Conservation (phyloP, 768 basidiomycete genomes). For the Clitopilus passeckerianus region DNA sequence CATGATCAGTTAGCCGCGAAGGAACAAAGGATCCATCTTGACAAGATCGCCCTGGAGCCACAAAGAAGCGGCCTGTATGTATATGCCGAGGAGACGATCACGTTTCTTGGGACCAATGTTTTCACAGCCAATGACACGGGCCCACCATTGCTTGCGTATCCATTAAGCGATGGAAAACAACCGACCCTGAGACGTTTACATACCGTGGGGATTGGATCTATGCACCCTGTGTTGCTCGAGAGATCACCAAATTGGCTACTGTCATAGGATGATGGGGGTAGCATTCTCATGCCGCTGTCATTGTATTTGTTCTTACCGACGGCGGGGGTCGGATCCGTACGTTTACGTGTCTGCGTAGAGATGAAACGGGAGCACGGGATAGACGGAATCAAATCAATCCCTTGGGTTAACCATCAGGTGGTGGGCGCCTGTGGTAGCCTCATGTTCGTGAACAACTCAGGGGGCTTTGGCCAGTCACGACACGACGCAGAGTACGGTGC, state of each 20-base stretch:
- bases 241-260: background rate
- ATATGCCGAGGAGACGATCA: too few relatives aligned
- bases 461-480: background rate
- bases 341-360: background rate
- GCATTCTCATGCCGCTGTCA: background rate
- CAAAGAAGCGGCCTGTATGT: background rate
- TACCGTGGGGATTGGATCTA: background rate
- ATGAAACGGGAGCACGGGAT: background rate
- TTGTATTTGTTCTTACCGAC: background rate
- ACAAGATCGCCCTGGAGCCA: background rate
- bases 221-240: background rate
- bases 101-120: background rate
- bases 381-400: background rate
- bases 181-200: background rate
- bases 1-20: background rate
- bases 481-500: background rate
- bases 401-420: background rate
- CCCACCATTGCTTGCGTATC: background rate
- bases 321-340: background rate
- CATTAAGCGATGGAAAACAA: background rate
- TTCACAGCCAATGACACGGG: background rate
- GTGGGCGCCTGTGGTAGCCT: background rate
- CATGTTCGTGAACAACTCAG: background rate
- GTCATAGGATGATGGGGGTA: background rate
- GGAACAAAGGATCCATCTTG: background rate